Base-by-base conservation (phyloP, 2,329 filamentous ascomycete species). In the Beauveria sp. region DNA sequence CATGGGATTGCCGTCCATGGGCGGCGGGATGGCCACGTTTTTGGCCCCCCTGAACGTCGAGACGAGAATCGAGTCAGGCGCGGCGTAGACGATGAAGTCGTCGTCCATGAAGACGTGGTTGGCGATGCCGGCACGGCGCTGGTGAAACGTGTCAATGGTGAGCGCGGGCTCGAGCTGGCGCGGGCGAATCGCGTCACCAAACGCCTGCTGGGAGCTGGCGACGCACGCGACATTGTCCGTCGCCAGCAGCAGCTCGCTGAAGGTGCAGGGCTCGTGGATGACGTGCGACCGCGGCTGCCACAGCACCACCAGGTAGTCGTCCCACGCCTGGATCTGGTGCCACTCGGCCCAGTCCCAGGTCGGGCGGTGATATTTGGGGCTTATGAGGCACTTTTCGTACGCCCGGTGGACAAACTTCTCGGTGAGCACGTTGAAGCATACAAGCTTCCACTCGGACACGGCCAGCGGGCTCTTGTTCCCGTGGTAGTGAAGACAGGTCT, bases 331-430 rank as follows among this genome's bases (percentile, higher is more conserved):
- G 46, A 61, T 46, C 37, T 61, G 28, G 40, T 51, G 54, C 59
- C 59, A 61, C 24, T 61, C 59, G 46, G 59, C 59, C 59, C 59
- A 61, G 59, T 61, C 47, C 59, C 59, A 61, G 12, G 59, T 61
- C 26, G 59, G 59, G 8, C 47, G 34, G 18, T 61, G 54, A 28
- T 53, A 61, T 12, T 61, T 56, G 28, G 59, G 59, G 28, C 59
- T 52, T 12, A 47, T 56, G 12, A 61, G 46, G 40, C 59, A 61
- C 28, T 51, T 56, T 18, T 57, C 59, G 26, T 61, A 61, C 7
- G 12, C 22, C 28, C 20, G 14, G 40, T 52, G 54, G 20, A 30
- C 24, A 37, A 61, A 52, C 1, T 24, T 44, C 54, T 61, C 59
- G n/a, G 53, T 61, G 40, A 61, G 53, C 34, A 52, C 53, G 26